Percentiles rank a stretch among this genome's conserved stretches.
These are phyloP conservation scores for Prunus mira DNA, from an alignment of 306 rosid genomes.

Conservation along the genomic window DNA sequence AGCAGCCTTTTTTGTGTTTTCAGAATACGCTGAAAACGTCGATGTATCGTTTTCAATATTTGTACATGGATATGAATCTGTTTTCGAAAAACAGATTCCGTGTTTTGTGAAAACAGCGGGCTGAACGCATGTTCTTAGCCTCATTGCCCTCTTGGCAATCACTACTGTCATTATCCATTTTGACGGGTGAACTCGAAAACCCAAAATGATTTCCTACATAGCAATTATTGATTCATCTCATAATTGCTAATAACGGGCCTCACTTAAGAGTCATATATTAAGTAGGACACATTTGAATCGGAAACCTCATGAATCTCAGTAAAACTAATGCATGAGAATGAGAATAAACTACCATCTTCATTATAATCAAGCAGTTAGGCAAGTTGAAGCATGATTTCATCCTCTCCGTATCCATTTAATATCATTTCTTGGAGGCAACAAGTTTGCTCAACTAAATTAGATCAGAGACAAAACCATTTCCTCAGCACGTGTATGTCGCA, in stretches of 20 bases:
- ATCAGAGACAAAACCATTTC: not conserved
- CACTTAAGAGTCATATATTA: not conserved
- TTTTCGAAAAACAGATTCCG: no score
- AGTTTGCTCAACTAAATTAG: not conserved
- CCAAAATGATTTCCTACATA: not conserved
- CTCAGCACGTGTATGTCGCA: not conserved
- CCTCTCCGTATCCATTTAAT: not conserved
- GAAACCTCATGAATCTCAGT: not conserved
- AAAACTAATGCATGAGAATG: not conserved
- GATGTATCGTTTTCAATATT: no score
- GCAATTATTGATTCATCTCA: not conserved
- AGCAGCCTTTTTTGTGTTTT: no score
- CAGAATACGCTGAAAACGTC: no score
- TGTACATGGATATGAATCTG: no score
- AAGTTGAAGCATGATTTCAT: not conserved
- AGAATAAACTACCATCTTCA: not conserved
- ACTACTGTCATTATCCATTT: conserved; percentile 30
- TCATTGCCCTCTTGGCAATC: not conserved
- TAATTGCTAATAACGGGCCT: not conserved
- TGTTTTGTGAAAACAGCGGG: no score
- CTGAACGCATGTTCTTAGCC: not conserved
- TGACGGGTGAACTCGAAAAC: not conserved
- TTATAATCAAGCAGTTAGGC: not conserved
- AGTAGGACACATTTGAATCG: not conserved
- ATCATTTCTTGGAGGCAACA: not conserved